Evolutionary conservation across 306 rosid genomes (phyloP), one percentile per base, ranked within the genome.

Genomic region (Citrullus colocynthis): DNA sequence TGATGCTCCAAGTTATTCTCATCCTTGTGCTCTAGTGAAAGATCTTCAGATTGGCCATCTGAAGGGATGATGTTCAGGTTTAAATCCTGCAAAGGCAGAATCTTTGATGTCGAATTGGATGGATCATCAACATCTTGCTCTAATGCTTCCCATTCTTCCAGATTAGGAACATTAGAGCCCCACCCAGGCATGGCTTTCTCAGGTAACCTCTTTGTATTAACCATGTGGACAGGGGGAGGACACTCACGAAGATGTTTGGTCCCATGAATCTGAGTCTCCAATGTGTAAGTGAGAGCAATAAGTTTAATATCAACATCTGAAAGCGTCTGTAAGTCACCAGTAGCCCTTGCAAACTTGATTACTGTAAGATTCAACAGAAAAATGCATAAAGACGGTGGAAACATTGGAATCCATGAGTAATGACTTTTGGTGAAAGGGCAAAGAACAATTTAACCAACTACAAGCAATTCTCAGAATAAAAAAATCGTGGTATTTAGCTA

Each of bases 121-220:
- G 75, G 83, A 28, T 80, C 89, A 79, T 90, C 91, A 15, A 18
- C 78, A 42, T 69, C 85, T 7, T 82, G 82, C 56, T 92, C 97
- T 80, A 92, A 79, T 0, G 99, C 97, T 77, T 92, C 99, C 97
- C 97, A 92, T 81, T 90, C 99, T 56, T 88, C 77, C 85, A 90
- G 82, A 89, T 89, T 92, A 9, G 97, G 90, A 18, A 95, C 99
- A 65, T 90, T 95, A n/a, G 85, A 79, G 32, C 97, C 99, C 99
- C 97, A 95, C 3, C 99, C 97, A 0, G 96, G 98, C 96, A 92
- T 14, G 48, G 92, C 99, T 88, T 96, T 96, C 92, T 96, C 96
- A 0, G 88, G 96, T 56, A 96, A 82, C 84, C 96, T 87, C 89
- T 78, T 88, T 14, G 88, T 91, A 72, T 95, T 89, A 14, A 90